Percentiles rank a stretch among this genome's conserved stretches.
phyloP scores from a whole-genome alignment of 2,329 filamentous ascomycete genomes.

The Sphaerulina vaccinii region DNA sequence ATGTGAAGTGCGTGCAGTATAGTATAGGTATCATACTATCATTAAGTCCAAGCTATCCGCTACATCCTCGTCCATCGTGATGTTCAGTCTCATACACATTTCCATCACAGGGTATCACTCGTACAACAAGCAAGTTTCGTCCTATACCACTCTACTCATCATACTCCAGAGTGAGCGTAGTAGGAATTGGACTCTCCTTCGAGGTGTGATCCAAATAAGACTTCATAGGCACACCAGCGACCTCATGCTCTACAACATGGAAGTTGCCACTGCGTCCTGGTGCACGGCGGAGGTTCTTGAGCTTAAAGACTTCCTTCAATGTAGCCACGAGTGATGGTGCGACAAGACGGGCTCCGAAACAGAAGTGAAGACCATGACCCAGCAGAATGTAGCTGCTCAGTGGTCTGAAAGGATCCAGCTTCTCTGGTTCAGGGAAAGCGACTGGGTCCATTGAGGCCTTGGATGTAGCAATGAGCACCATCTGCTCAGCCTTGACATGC shows the following conservation, averaged over 20 bases:
- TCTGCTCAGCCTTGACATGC: conserved; percentile 46
- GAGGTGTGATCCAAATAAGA: conserved; percentile 51
- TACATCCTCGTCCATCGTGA: too few relatives aligned
- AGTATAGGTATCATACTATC: too few relatives aligned
- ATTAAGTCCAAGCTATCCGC: too few relatives aligned
- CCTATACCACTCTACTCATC: too few relatives aligned
- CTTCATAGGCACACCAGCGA: conserved; percentile 51
- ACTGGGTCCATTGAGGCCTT: conserved; percentile 44
- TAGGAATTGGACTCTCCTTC: conserved; percentile 49
- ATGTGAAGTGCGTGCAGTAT: too few relatives aligned
- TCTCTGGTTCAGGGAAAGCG: conserved; percentile 44
- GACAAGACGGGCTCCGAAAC: conserved; percentile 43
- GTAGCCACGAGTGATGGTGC: conserved; percentile 44
- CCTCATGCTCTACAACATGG: conserved; percentile 44
- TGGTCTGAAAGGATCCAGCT: conserved; percentile 45
- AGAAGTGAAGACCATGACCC: conserved; percentile 44
- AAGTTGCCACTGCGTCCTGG: conserved; percentile 43
- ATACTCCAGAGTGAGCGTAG: conserved; percentile 45
- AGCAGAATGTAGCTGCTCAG: conserved; percentile 41
- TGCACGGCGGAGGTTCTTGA: conserved; percentile 45
- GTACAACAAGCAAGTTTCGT: too few relatives aligned
- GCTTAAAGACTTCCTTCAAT: conserved; percentile 46
- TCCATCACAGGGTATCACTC: too few relatives aligned
- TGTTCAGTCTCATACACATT: too few relatives aligned
- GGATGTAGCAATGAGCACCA: conserved; percentile 47